phyloP scores from a whole-genome alignment of 2,329 filamentous ascomycete genomes.

The Colletotrichum aenigma region DNA sequence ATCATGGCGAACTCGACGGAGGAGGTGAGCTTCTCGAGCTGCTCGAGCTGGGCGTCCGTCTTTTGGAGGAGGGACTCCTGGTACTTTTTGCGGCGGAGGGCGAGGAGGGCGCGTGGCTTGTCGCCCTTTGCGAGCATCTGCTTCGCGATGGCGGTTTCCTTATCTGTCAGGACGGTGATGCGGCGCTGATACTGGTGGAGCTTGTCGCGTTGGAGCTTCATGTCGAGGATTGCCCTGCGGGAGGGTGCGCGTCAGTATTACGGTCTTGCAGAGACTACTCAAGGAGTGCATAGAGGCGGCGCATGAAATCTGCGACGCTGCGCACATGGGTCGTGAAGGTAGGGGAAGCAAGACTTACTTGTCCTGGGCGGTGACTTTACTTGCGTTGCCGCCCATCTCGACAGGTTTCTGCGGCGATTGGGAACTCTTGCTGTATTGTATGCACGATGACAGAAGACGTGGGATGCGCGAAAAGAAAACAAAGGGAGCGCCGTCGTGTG shows the following conservation, averaged over 20 bases:
- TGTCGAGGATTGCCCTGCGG: slow-evolving; percentile 90
- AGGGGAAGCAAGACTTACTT: slow-evolving; percentile 61
- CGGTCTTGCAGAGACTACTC: slow-evolving; percentile 2
- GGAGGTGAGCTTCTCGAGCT: slow-evolving; percentile 85
- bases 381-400: slow-evolving; percentile 59
- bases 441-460: neutral
- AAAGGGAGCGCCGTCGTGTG: neutral
- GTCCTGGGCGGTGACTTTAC: slow-evolving; percentile 75
- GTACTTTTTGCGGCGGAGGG: slow-evolving; percentile 94
- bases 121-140: slow-evolving; percentile 82
- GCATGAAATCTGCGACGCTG: neutral
- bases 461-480: neutral
- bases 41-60: slow-evolving; percentile 92
- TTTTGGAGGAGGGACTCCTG: slow-evolving; percentile 88
- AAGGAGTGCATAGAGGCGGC: slow-evolving; percentile 12
- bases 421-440: neutral
- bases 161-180: slow-evolving; percentile 83
- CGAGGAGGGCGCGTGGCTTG: slow-evolving; percentile 81
- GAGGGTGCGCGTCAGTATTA: neutral
- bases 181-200: slow-evolving; percentile 94
- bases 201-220: slow-evolving; percentile 97
- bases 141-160: slow-evolving; percentile 85
- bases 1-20: slow-evolving; percentile 96
- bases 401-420: neutral
- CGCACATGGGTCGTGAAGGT: neutral